These are phyloP conservation scores for Colletotrichum musicola DNA, from an alignment of 2,329 filamentous ascomycete genomes.

Conservation along the genomic window DNA sequence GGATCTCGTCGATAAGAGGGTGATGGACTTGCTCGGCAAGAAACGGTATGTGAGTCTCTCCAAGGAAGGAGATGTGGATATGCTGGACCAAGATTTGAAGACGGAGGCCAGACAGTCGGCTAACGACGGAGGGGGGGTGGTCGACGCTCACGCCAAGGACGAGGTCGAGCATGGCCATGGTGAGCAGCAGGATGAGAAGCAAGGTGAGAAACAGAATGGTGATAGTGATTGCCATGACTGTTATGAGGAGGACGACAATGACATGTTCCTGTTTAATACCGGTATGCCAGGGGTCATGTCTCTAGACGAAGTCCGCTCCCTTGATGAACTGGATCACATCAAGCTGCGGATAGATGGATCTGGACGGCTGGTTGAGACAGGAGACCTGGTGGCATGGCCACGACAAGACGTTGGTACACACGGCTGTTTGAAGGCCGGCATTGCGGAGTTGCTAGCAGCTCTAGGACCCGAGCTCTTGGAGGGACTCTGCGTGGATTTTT, in stretches of 20 bases:
- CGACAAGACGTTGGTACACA: conserved; percentile 56
- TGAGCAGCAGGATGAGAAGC: too few relatives aligned
- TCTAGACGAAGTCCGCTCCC: conserved; percentile 65
- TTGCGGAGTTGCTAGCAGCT: conserved; percentile 76
- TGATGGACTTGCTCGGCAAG: conserved; percentile 63
- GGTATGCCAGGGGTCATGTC: conserved; percentile 77
- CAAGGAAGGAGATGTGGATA: conserved; percentile 41
- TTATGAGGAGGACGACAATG: conserved; percentile 8
- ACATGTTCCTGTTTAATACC: conserved; percentile 65
- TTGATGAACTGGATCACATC: conserved; percentile 70
- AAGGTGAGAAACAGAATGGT: not conserved
- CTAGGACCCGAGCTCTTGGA: conserved; percentile 71
- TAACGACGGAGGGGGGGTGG: not conserved
- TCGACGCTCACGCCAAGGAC: conserved; percentile 38
- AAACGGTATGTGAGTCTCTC: conserved; percentile 68
- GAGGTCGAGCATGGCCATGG: conserved; percentile 38
- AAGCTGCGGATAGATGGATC: conserved; percentile 61
- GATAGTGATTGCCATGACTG: too few relatives aligned
- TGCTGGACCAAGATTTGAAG: conserved; percentile 42
- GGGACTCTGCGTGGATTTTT: conserved; percentile 71
- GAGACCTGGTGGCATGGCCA: conserved; percentile 72
- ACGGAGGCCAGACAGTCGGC: conserved; percentile 31
- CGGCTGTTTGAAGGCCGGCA: conserved; percentile 69
- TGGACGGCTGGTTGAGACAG: conserved; percentile 54
- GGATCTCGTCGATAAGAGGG: conserved; percentile 67